phyloP scores from a whole-genome alignment of 2,329 filamentous ascomycete species.

The Juglanconis sp. region DNA sequence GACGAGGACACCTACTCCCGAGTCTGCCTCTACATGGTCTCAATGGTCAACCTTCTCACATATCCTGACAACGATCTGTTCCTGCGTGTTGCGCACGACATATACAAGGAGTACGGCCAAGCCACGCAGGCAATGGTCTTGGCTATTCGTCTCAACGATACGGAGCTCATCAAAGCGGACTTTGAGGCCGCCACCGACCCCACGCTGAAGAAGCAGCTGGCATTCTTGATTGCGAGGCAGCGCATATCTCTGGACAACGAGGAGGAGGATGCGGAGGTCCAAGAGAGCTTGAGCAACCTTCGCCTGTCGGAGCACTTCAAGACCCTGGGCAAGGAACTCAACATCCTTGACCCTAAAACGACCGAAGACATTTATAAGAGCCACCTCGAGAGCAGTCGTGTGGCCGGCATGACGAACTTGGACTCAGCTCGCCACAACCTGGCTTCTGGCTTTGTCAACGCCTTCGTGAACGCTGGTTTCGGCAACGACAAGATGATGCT shows the following conservation, averaged over 20 bases:
- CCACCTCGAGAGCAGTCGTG: conserved; percentile 91
- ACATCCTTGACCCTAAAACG: conserved; percentile 93
- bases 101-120: conserved; percentile 92
- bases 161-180: conserved; percentile 75
- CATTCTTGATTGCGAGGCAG: conserved; percentile 88
- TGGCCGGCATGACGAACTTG: conserved; percentile 87
- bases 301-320: conserved; percentile 92
- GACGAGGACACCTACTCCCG: conserved; percentile 91
- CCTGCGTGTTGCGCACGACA: conserved; percentile 84
- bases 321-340: conserved; percentile 88
- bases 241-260: conserved; percentile 76
- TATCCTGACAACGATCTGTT: conserved; percentile 98
- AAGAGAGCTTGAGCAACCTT: conserved; percentile 82
- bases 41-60: conserved; percentile 96
- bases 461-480: conserved; percentile 93
- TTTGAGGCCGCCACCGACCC: conserved; percentile 78
- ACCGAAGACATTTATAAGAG: conserved; percentile 99
- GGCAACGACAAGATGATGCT: conserved; percentile 98
- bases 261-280: conserved; percentile 70
- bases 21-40: conserved; percentile 97
- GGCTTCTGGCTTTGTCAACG: conserved; percentile 93
- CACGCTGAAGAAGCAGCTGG: conserved; percentile 86
- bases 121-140: conserved; percentile 90
- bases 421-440: conserved; percentile 96
- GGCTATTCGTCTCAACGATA: conserved; percentile 88